Evolutionary conservation across 495 filamentous ascomycete species (phyloP).

Genomic region (Acidomyces sp.): DNA sequence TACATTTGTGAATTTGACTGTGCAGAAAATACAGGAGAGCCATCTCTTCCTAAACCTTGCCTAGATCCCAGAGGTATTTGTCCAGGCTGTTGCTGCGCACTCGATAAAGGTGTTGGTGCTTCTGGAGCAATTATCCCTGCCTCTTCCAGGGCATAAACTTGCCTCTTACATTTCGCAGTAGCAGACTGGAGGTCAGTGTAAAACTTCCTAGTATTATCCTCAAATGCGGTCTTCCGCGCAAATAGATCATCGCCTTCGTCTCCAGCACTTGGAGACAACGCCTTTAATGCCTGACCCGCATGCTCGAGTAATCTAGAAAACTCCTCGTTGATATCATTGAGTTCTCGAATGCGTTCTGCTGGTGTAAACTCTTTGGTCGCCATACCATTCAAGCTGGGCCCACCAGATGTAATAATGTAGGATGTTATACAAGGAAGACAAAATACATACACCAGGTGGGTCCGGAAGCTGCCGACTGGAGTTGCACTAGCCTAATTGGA

Average conservation of each 20-base stretch:
- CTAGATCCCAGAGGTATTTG: no score
- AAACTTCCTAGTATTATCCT: constrained; percentile 47
- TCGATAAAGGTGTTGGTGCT: constrained; percentile 17
- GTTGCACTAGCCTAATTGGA: no score
- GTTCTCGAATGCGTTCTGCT: constrained; percentile 57
- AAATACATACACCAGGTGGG: no score
- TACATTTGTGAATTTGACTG: constrained; percentile 14
- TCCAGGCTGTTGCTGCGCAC: not conserved
- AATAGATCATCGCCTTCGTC: constrained; percentile 29
- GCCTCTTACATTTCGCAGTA: constrained; percentile 46
- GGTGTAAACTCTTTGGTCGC: constrained; percentile 18
- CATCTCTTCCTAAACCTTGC: no score
- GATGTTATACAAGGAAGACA: no score
- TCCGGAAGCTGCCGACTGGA: no score
- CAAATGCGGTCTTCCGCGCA: constrained; percentile 47
- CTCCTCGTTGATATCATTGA: constrained; percentile 57
- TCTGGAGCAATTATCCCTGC: constrained; percentile 52
- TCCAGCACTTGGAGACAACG: constrained; percentile 32
- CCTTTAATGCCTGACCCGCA: constrained; percentile 54
- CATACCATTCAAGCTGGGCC: no score
- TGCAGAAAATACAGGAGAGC: not conserved
- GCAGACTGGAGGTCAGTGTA: constrained; percentile 43
- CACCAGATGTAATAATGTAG: not conserved
- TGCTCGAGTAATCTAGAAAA: constrained; percentile 50
- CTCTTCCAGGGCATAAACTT: constrained; percentile 69